Percentiles rank a stretch among this genome's conserved stretches.
Conservation (phyloP, 345 rosid species). For the Corchorus olitorius region DNA sequence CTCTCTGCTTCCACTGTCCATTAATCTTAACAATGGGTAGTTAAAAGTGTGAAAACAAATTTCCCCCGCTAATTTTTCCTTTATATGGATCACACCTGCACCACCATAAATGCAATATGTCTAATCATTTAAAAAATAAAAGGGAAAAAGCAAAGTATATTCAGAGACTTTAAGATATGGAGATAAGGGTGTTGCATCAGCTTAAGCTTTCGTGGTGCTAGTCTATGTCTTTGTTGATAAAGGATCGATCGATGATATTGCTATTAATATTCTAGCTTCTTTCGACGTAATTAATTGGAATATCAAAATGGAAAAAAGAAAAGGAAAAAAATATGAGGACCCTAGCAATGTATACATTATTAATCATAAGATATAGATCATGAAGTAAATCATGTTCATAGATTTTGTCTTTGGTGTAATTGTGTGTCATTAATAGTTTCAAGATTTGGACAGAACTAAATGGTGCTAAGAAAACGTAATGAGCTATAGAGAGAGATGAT, state of each 20-base stretch:
- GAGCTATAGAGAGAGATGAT: neutral
- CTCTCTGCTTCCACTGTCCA: too few relatives aligned
- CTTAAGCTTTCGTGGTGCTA: neutral
- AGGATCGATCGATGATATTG: neutral
- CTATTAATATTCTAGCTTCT: neutral
- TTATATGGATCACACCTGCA: constrained; percentile 12
- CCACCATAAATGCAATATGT: constrained; percentile 4
- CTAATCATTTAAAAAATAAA: neutral
- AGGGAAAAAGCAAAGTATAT: neutral
- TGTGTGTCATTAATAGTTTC: neutral
- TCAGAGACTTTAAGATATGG: neutral
- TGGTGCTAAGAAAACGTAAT: neutral
- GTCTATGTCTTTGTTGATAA: neutral
- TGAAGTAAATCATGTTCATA: neutral
- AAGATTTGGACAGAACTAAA: neutral
- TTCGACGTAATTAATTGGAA: neutral
- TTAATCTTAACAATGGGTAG: neutral
- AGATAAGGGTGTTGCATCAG: constrained; percentile 22
- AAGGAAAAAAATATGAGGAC: neutral
- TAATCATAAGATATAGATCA: too few relatives aligned
- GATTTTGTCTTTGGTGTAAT: neutral
- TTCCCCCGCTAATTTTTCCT: neutral
- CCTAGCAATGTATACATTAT: neutral
- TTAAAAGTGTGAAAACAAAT: neutral
- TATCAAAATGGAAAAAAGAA: neutral